Evolutionary conservation across 2,329 filamentous ascomycete genomes (phyloP).

Genomic region (Pseudocercospora macadamiae): DNA sequence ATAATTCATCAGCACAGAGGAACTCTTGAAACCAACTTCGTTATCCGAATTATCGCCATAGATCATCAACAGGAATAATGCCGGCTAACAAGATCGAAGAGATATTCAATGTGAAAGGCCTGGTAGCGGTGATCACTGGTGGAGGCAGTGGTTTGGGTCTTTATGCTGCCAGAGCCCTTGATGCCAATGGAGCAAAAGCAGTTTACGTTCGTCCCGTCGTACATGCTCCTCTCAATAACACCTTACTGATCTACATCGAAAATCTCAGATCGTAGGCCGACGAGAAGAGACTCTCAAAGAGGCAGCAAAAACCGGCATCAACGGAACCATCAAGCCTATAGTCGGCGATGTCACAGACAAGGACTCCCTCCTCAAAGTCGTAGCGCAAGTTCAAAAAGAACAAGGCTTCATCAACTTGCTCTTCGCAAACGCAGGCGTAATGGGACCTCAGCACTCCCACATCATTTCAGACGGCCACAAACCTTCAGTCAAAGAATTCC

Average conservation of each 20-base stretch:
- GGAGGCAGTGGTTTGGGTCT: slow-evolving; percentile 56
- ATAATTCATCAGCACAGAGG: background rate
- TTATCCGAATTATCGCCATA: background rate
- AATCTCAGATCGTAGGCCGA: slow-evolving; percentile 49
- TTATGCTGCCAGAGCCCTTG: slow-evolving; percentile 47
- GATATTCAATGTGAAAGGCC: slow-evolving; percentile 54
- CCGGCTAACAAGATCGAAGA: slow-evolving; percentile 26
- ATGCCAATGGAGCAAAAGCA: slow-evolving; percentile 53
- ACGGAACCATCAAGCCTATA: slow-evolving; percentile 48
- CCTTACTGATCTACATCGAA: background rate
- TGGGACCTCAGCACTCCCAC: slow-evolving; percentile 27
- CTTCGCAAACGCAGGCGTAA: slow-evolving; percentile 41
- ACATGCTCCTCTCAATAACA: background rate
- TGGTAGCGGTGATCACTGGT: slow-evolving; percentile 58
- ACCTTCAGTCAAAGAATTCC: slow-evolving; percentile 25
- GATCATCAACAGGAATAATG: background rate
- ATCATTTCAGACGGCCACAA: slow-evolving; percentile 20
- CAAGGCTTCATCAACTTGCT: slow-evolving; percentile 40
- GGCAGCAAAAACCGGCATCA: slow-evolving; percentile 44
- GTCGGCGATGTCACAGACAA: slow-evolving; percentile 51
- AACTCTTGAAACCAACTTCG: background rate
- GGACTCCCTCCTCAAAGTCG: slow-evolving; percentile 44
- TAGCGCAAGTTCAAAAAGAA: slow-evolving; percentile 44
- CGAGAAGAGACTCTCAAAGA: slow-evolving; percentile 49
- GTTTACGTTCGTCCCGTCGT: slow-evolving; percentile 44